Conservation (phyloP, 495 filamentous ascomycete genomes). For the Penicilliopsis zonata region DNA sequence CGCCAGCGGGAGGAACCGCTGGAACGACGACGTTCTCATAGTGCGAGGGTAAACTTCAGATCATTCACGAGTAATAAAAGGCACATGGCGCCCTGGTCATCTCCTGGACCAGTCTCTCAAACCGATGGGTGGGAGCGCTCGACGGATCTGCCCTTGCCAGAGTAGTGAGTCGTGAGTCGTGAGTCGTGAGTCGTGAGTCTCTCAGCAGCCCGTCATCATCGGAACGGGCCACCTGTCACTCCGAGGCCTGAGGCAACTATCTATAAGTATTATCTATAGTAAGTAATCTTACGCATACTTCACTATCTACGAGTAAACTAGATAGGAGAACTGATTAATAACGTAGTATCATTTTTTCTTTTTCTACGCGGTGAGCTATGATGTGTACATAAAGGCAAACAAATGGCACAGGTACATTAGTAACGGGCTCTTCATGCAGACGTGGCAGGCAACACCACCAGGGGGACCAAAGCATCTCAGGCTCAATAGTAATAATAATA, state of each 20-base stretch:
- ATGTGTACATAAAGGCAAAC: constrained; percentile 15
- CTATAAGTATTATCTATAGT: too few species aligned
- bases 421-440: constrained; percentile 1
- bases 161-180: too few species aligned
- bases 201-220: neutral
- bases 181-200: neutral
- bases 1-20: constrained; percentile 25
- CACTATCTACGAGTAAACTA: neutral
- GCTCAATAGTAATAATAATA: too few species aligned
- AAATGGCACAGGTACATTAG: too few species aligned
- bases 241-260: constrained; percentile 33
- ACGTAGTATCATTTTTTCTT: constrained; percentile 5
- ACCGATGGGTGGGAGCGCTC: constrained; percentile 1
- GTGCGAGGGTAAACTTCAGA: constrained; percentile 14
- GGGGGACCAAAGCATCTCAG: neutral
- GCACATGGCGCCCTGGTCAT: constrained; percentile 25
- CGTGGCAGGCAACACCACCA: too few species aligned
- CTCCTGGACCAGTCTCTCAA: neutral
- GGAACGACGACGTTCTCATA: constrained; percentile 28
- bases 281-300: constrained; percentile 27
- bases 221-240: constrained; percentile 32
- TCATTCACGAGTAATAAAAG: constrained; percentile 12
- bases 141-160: too few species aligned
- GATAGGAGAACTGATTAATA: neutral
- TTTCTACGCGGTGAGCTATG: constrained; percentile 8